phyloP scores from a whole-genome alignment of 2,329 filamentous ascomycete species.

The Pseudophaeomoniella oleicola region DNA sequence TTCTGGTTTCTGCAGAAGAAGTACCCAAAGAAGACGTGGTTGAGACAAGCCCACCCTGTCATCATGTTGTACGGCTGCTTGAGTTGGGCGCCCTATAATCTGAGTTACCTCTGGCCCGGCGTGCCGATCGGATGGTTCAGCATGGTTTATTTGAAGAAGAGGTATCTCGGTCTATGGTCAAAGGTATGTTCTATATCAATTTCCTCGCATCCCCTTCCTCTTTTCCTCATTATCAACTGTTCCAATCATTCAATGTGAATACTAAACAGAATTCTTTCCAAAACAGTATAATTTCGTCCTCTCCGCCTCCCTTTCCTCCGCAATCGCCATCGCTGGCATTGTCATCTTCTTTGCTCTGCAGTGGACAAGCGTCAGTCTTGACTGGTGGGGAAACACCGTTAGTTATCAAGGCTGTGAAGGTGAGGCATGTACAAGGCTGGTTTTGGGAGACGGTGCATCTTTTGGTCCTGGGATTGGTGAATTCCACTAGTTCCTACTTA shows the following conservation, averaged over 20 bases:
- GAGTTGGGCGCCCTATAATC: slow-evolving; percentile 23
- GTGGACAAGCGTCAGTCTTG: slow-evolving; percentile 16
- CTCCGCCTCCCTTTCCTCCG: slow-evolving; percentile 35
- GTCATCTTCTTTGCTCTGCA: slow-evolving; percentile 40
- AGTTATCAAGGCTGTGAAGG: slow-evolving; percentile 42
- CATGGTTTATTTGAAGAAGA: slow-evolving; percentile 32
- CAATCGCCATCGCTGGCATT: slow-evolving; percentile 36
- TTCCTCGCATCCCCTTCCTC: slow-evolving; percentile 17
- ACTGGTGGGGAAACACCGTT: slow-evolving; percentile 19
- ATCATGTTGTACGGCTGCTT: background rate
- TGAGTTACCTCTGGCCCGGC: slow-evolving; percentile 33
- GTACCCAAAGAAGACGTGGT: slow-evolving; percentile 21
- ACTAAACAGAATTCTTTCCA: background rate
- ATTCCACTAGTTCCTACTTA: no score
- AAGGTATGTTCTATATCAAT: slow-evolving; percentile 18
- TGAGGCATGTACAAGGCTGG: slow-evolving; percentile 10
- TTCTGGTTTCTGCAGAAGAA: slow-evolving; percentile 29
- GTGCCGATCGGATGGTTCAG: slow-evolving; percentile 34
- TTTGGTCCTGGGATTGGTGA: background rate
- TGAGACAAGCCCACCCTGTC: slow-evolving; percentile 26
- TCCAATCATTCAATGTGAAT: slow-evolving; percentile 8
- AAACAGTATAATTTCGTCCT: slow-evolving; percentile 38
- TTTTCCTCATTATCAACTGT: slow-evolving; percentile 20
- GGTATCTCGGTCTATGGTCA: slow-evolving; percentile 34
- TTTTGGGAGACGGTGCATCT: background rate